These are phyloP conservation scores for Puccinia novopanici DNA, from an alignment of 1,284 basidiomycete species.

Conservation along the genomic window DNA sequence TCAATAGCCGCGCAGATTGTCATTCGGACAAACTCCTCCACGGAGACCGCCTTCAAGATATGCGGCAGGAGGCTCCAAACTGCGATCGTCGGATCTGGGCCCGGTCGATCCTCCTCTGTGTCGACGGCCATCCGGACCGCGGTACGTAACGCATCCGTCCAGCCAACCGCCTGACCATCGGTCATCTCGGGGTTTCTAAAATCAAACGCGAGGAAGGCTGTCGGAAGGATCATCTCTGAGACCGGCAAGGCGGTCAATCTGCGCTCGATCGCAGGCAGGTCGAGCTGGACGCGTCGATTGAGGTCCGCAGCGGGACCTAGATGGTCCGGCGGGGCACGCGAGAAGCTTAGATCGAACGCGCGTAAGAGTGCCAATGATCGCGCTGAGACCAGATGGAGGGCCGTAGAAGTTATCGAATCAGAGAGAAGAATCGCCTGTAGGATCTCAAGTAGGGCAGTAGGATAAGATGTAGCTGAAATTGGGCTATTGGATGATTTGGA, in stretches of 20 bases:
- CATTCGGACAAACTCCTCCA: constrained; percentile 23
- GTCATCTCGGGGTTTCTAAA: neutral
- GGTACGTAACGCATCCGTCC: neutral
- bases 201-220: constrained; percentile 28
- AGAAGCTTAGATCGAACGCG: constrained; percentile 17
- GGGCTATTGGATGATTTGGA: neutral
- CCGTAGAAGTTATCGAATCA: constrained; percentile 33
- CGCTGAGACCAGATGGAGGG: constrained; percentile 32
- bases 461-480: constrained; percentile 29
- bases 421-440: constrained; percentile 48
- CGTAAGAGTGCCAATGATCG: constrained; percentile 34
- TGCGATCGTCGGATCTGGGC: constrained; percentile 19
- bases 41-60: constrained; percentile 2
- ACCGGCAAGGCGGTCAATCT: constrained; percentile 15
- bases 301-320: constrained; percentile 8
- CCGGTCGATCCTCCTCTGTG: neutral
- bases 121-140: constrained; percentile 19
- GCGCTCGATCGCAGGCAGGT: constrained; percentile 16
- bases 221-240: constrained; percentile 7
- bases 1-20: neutral
- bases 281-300: constrained; percentile 15
- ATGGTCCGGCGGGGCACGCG: constrained; percentile 1
- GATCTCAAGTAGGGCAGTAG: constrained; percentile 39
- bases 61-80: constrained; percentile 40
- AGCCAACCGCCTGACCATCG: neutral